Evolutionary conservation across 345 rosid species (phyloP).

Genomic region (Alliaria petiolata): DNA sequence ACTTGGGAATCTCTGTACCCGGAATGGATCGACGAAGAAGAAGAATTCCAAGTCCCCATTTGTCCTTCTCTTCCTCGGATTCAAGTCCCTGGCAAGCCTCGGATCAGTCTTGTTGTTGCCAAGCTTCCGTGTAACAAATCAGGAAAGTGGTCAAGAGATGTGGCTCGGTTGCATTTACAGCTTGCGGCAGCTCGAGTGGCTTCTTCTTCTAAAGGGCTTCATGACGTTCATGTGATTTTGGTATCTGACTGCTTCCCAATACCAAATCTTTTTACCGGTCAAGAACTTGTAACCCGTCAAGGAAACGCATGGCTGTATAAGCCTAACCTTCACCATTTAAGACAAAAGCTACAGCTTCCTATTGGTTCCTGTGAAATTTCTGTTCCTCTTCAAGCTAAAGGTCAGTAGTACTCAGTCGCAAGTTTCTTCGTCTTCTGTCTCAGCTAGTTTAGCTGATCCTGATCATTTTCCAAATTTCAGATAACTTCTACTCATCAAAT

Average conservation of each 20-base stretch:
- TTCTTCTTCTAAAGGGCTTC: conserved; percentile 68
- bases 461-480: conserved; percentile 34
- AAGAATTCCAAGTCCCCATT: conserved; percentile 73
- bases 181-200: conserved; percentile 80
- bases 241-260: conserved; percentile 68
- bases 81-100: conserved; percentile 66
- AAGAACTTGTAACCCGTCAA: conserved; percentile 52
- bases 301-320: conserved; percentile 78
- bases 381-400: conserved; percentile 80
- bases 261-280: conserved; percentile 81
- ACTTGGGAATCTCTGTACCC: too few species aligned
- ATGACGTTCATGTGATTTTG: conserved; percentile 62
- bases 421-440: background rate
- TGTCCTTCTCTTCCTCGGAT: conserved; percentile 72
- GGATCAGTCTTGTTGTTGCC: conserved; percentile 62
- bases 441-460: conserved; percentile 1
- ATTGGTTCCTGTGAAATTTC: conserved; percentile 88
- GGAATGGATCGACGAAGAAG: too few species aligned
- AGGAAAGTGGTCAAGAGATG: conserved; percentile 79
- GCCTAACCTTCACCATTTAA: conserved; percentile 53
- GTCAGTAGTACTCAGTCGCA: conserved; percentile 39
- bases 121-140: conserved; percentile 77
- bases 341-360: conserved; percentile 69
- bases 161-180: conserved; percentile 81
- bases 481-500: conserved; percentile 57